These are phyloP conservation scores for Kalanchoe fedtschenkoi DNA, from an alignment of 164 flowering plant genomes.

Conservation along the genomic window DNA sequence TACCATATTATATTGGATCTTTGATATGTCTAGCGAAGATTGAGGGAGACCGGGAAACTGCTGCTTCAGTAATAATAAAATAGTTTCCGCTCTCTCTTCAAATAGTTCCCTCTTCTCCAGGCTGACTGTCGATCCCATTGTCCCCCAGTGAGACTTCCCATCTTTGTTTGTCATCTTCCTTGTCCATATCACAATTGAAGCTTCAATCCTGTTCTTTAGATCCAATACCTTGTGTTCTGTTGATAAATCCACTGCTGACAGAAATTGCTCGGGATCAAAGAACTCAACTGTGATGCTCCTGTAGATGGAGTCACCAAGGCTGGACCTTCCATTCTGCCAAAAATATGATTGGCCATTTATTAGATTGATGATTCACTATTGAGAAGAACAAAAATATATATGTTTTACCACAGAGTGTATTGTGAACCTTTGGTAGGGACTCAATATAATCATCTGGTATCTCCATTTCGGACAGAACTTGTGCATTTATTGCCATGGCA, in stretches of 20 bases:
- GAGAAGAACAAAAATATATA: neutral
- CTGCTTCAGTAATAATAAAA: constrained; percentile 64
- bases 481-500: constrained; percentile 91
- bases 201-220: constrained; percentile 81
- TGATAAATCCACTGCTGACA: constrained; percentile 50
- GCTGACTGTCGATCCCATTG: constrained; percentile 41
- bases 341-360: neutral
- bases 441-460: constrained; percentile 83
- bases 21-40: constrained; percentile 69
- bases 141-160: constrained; percentile 63
- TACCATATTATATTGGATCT: constrained; percentile 71
- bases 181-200: constrained; percentile 78
- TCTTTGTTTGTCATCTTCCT: constrained; percentile 79
- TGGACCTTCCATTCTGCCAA: constrained; percentile 63
- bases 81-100: constrained; percentile 86
- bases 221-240: constrained; percentile 78
- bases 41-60: constrained; percentile 84
- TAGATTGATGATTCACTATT: neutral
- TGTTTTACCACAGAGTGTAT: too few species aligned
- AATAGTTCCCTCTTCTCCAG: constrained; percentile 76
- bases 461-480: constrained; percentile 72
- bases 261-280: constrained; percentile 67
- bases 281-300: constrained; percentile 65
- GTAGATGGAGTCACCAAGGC: constrained; percentile 74
- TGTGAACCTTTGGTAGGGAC: constrained; percentile 74